phyloP scores from a whole-genome alignment of 139 green algal species.

The Mesostigma viride region DNA sequence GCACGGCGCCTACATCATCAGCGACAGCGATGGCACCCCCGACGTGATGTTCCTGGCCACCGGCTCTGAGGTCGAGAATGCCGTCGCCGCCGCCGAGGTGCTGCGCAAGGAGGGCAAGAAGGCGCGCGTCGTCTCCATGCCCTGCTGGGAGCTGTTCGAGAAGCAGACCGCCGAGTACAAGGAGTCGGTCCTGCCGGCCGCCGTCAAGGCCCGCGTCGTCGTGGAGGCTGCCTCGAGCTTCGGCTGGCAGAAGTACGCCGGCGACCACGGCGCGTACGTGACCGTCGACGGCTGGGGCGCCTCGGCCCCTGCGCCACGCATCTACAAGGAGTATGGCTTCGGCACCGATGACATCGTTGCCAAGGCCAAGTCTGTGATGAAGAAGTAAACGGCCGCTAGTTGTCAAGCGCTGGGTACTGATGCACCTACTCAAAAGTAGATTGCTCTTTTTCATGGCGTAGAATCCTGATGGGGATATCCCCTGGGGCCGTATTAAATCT shows the following conservation, averaged over 20 bases:
- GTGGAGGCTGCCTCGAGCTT: conserved; percentile 84
- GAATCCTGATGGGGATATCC: no score
- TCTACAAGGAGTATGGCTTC: conserved; percentile 97
- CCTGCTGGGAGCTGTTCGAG: conserved; percentile 93
- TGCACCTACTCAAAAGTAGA: no score
- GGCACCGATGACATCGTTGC: conserved; percentile 57
- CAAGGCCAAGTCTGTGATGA: conserved; percentile 58
- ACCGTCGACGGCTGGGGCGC: conserved; percentile 89
- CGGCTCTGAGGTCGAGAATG: conserved; percentile 84
- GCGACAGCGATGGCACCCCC: conserved; percentile 33
- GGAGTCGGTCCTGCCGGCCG: conserved; percentile 50
- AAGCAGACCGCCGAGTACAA: conserved; percentile 64
- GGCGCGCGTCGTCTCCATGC: conserved; percentile 87
- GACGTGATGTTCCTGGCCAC: conserved; percentile 92
- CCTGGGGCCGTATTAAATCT: no score
- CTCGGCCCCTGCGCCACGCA: conserved; percentile 65
- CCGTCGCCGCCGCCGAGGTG: conserved; percentile 64
- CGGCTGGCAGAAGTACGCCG: conserved; percentile 84
- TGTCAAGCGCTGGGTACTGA: no score
- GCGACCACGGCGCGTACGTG: conserved; percentile 59
- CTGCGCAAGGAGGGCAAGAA: conserved; percentile 76
- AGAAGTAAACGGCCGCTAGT: no score
- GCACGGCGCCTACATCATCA: conserved; percentile 87
- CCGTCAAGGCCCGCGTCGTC: conserved; percentile 63
- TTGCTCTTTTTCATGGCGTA: no score